Evolutionary conservation across 2,329 filamentous ascomycete genomes (phyloP).

Genomic region (Verticillium nonalfalfae): DNA sequence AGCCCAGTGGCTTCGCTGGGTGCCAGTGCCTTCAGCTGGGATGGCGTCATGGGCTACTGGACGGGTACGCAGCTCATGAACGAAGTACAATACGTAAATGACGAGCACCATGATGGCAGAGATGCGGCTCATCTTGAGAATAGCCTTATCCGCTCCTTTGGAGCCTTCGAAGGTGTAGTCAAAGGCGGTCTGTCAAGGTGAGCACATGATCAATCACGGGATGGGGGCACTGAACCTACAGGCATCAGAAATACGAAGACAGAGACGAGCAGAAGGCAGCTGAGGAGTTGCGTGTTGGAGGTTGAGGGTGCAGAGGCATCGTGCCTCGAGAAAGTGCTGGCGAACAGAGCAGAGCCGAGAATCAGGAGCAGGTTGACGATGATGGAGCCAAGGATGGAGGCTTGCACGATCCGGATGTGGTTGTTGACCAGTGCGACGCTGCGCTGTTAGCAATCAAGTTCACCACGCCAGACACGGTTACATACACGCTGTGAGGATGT

Average conservation of each 20-base stretch:
- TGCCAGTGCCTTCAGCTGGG: neutral
- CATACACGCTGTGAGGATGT: slow-evolving; percentile 25
- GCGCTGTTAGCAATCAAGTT: slow-evolving; percentile 7
- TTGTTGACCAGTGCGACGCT: slow-evolving; percentile 47
- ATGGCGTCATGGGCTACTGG: slow-evolving; percentile 62
- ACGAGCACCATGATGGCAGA: slow-evolving; percentile 69
- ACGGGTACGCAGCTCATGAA: slow-evolving; percentile 59
- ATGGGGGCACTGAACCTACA: slow-evolving; percentile 10
- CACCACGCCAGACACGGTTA: neutral
- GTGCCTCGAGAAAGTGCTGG: slow-evolving; percentile 61
- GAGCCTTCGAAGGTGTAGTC: slow-evolving; percentile 47
- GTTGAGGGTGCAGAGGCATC: slow-evolving; percentile 44
- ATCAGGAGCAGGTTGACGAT: slow-evolving; percentile 72
- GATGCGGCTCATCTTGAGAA: slow-evolving; percentile 68
- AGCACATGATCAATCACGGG: neutral
- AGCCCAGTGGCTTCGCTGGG: neutral
- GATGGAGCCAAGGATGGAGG: slow-evolving; percentile 69
- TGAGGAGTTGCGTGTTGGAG: slow-evolving; percentile 25
- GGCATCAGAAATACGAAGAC: slow-evolving; percentile 31
- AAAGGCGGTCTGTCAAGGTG: slow-evolving; percentile 30
- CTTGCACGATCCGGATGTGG: slow-evolving; percentile 70
- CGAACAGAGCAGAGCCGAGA: slow-evolving; percentile 67
- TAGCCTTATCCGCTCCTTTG: slow-evolving; percentile 49
- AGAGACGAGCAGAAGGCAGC: slow-evolving; percentile 28
- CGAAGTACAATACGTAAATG: slow-evolving; percentile 66